Conservation (phyloP, 345 rosid genomes). For the Murraya koenigii region DNA sequence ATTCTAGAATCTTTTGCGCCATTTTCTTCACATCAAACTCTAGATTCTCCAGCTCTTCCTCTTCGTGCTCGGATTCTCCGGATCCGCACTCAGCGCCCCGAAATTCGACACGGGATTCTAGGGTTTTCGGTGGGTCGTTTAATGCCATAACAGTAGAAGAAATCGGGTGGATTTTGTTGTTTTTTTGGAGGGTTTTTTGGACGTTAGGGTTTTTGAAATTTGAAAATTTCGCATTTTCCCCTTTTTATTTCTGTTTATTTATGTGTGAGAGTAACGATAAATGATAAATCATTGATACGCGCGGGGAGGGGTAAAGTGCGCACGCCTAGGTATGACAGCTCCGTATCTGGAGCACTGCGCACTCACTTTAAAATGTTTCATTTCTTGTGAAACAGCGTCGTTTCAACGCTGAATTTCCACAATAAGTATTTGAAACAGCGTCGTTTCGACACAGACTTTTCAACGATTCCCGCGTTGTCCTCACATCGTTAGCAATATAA, state of each 20-base stretch:
- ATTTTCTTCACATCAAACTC: conserved; percentile 57
- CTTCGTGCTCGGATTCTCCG: conserved; percentile 22
- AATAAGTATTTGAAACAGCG: neutral
- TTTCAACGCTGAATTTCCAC: too few relatives aligned
- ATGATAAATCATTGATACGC: neutral
- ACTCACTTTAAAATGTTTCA: neutral
- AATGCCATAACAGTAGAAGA: conserved; percentile 17
- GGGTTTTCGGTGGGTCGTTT: conserved; percentile 11
- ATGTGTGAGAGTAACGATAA: neutral
- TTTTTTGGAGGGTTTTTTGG: conserved; percentile 9
- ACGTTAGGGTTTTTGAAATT: conserved; percentile 25
- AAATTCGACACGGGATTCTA: neutral
- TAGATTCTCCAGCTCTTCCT: conserved; percentile 50
- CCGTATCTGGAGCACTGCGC: neutral
- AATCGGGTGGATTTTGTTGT: neutral
- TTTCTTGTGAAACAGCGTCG: neutral
- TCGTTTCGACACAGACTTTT: neutral
- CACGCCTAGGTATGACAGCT: neutral
- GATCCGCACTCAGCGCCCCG: conserved; percentile 20
- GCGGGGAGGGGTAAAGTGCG: conserved; percentile 10
- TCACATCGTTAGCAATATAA: too few relatives aligned
- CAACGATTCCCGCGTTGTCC: neutral
- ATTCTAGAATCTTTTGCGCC: conserved; percentile 61
- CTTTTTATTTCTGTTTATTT: too few relatives aligned
- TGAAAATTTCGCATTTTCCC: conserved; percentile 4